A percentile compares a stretch with the other conserved stretches of the same genome.
Conservation (phyloP, 2,329 filamentous ascomycete species). For the Colletotrichum tabaci region DNA sequence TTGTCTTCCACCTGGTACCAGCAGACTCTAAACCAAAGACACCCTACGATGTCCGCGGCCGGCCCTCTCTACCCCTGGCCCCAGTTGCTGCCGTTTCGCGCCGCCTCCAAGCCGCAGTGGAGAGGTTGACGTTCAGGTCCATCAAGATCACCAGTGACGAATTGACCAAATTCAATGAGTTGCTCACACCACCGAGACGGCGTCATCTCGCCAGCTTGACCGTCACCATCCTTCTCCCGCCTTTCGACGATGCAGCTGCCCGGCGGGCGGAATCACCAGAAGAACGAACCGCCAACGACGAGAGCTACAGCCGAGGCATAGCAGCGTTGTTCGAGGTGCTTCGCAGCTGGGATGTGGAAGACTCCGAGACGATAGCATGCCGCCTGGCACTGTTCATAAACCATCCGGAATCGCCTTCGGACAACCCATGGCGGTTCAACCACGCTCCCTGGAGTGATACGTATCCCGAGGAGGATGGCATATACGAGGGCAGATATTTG, state of each 20-base stretch:
- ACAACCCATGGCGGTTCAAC: constrained; percentile 5
- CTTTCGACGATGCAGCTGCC: background rate
- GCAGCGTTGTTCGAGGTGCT: background rate
- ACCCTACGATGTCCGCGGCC: background rate
- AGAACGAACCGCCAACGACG: background rate
- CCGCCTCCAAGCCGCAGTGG: constrained; percentile 13
- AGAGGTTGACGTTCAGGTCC: constrained; percentile 14
- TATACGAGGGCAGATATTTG: constrained; percentile 8
- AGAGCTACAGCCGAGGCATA: background rate
- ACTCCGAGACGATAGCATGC: background rate
- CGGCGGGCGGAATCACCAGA: constrained; percentile 13
- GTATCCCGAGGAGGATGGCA: background rate
- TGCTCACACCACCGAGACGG: background rate
- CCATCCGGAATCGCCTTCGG: constrained; percentile 10
- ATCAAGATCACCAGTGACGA: constrained; percentile 7
- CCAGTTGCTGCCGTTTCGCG: constrained; percentile 1
- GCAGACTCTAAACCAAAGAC: background rate
- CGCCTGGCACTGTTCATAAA: constrained; percentile 7
- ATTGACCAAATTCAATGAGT: background rate
- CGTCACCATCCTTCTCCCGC: constrained; percentile 8
- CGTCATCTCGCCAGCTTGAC: background rate
- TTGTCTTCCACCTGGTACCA: background rate
- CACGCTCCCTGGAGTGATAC: constrained; percentile 3
- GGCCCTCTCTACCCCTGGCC: background rate
- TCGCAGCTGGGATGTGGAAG: background rate